phyloP scores from a whole-genome alignment of 768 basidiomycete species.

The Gyrodon lividus region DNA sequence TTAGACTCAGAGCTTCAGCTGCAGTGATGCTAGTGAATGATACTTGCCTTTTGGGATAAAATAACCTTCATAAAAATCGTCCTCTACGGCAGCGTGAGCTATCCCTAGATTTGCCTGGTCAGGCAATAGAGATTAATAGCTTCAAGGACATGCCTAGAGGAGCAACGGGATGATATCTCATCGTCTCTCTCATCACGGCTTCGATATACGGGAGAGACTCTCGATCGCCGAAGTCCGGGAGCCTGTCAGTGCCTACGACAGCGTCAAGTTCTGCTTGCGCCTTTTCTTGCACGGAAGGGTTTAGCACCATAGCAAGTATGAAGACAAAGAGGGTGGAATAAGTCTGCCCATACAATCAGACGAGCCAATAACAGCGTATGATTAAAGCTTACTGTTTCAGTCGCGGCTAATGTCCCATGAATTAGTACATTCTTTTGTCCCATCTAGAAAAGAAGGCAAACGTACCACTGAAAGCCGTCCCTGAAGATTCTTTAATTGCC shows the following conservation, averaged over 20 bases:
- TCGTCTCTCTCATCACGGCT: conserved; percentile 23
- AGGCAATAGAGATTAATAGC: background rate
- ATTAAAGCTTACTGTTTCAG: conserved; percentile 1
- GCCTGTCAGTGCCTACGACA: conserved; percentile 6
- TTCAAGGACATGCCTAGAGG: conserved; percentile 22
- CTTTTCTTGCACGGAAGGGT: conserved; percentile 9
- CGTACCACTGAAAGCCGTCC: conserved; percentile 10
- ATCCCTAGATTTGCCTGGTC: background rate
- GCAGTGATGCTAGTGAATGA: background rate
- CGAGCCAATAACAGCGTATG: background rate
- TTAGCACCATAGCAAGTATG: conserved; percentile 16
- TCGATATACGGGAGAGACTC: conserved; percentile 12
- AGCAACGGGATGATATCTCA: conserved; percentile 24
- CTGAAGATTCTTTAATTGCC: conserved; percentile 8
- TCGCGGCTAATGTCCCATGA: background rate
- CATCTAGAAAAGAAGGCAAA: background rate
- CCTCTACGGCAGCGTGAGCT: conserved; percentile 5
- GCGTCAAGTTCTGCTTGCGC: conserved; percentile 16
- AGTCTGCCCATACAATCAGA: conserved; percentile 5
- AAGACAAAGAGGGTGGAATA: conserved; percentile 5
- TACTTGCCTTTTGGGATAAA: conserved; percentile 7
- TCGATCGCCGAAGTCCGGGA: conserved; percentile 11
- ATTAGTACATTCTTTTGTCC: background rate
- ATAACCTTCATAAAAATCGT: conserved; percentile 10
- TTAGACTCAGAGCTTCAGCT: background rate